Conservation (phyloP, 1,139 yeast species). For the Debaryomycetaceae sp. region DNA sequence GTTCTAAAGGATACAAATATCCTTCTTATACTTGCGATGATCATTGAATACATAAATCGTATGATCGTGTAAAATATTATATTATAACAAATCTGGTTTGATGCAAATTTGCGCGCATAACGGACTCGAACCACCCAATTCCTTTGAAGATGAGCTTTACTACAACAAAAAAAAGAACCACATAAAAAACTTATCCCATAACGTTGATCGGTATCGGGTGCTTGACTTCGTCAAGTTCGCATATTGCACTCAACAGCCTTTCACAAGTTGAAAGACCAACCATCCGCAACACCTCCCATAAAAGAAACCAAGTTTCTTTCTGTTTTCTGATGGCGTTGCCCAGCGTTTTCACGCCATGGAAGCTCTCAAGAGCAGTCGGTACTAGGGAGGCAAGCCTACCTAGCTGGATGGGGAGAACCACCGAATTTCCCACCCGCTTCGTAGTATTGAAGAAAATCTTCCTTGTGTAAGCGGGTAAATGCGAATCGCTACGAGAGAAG, state of each 20-base stretch:
- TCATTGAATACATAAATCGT: slow-evolving; percentile 26
- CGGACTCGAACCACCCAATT: background rate
- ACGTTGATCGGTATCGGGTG: slow-evolving; percentile 85
- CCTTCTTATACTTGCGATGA: slow-evolving; percentile 65
- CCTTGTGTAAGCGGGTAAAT: slow-evolving; percentile 64
- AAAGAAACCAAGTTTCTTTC: slow-evolving; percentile 18
- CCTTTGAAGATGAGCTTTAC: background rate
- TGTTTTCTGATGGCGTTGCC: slow-evolving; percentile 71
- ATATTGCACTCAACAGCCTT: slow-evolving; percentile 76
- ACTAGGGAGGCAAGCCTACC: slow-evolving; percentile 10
- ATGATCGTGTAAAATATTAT: background rate
- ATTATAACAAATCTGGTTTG: background rate
- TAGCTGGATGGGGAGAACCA: slow-evolving; percentile 59
- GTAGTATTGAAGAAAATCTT: slow-evolving; percentile 11
- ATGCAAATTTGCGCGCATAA: background rate
- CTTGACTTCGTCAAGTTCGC: slow-evolving; percentile 51
- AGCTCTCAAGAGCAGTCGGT: slow-evolving; percentile 60
- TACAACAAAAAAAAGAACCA: background rate
- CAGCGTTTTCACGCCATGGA: slow-evolving; percentile 69
- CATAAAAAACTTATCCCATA: slow-evolving; percentile 35
- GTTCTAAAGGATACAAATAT: slow-evolving; percentile 81
- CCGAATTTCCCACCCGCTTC: slow-evolving; percentile 83
- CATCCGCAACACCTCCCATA: slow-evolving; percentile 77
- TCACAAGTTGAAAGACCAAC: slow-evolving; percentile 49
- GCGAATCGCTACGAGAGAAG: slow-evolving; percentile 56